A percentile compares a stretch with the other conserved stretches of the same genome.
Evolutionary conservation across 495 filamentous ascomycete species (phyloP).

Genomic region (Penicillium argentinense): DNA sequence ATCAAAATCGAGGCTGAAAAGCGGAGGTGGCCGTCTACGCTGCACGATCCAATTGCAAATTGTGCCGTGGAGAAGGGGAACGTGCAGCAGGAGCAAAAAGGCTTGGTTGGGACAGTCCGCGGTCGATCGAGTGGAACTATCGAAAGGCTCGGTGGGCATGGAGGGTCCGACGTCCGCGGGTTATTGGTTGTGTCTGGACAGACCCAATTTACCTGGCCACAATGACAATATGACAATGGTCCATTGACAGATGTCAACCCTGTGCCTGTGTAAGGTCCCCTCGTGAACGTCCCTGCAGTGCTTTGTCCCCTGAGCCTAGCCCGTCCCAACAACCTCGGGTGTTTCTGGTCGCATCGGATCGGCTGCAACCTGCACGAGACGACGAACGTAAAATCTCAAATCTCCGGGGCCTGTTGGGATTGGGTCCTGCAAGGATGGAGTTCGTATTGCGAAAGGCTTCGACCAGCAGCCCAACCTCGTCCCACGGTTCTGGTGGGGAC

Average conservation of each 20-base stretch:
- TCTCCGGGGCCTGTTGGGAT: neutral
- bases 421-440: neutral
- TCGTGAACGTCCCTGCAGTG: too few species aligned
- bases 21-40: constrained; percentile 6
- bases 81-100: constrained; percentile 15
- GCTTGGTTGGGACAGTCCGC: constrained; percentile 9
- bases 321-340: too few species aligned
- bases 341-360: too few species aligned
- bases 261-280: neutral
- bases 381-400: neutral
- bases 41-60: constrained; percentile 8
- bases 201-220: constrained; percentile 5
- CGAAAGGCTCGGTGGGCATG: constrained; percentile 5
- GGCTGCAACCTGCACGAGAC: too few species aligned
- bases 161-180: neutral
- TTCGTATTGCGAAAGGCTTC: neutral
- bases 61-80: constrained; percentile 4
- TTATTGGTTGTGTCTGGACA: constrained; percentile 1
- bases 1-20: constrained; percentile 6
- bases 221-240: neutral
- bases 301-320: too few species aligned
- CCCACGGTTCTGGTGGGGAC: constrained; percentile 8
- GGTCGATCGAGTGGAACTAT: constrained; percentile 20
- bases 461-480: neutral
- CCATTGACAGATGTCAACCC: constrained; percentile 12